Evolutionary conservation across 2,329 filamentous ascomycete genomes (phyloP).

Genomic region (Pseudopithomyces maydicus): DNA sequence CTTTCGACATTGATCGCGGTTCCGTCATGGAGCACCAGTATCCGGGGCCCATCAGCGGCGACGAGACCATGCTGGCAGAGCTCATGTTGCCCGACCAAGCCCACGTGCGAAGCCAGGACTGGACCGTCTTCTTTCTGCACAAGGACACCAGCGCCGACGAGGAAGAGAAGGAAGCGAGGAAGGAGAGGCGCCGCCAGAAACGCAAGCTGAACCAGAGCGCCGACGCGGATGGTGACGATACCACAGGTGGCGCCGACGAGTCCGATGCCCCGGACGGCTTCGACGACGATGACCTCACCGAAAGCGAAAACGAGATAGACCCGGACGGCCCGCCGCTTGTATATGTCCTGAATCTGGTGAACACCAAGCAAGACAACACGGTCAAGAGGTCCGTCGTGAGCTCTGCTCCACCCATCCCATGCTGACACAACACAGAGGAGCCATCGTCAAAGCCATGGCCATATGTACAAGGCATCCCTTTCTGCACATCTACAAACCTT

Average conservation of each 20-base stretch:
- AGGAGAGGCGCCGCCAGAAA: conserved; percentile 60
- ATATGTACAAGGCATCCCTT: conserved; percentile 98
- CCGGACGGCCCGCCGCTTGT: conserved; percentile 88
- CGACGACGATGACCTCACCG: conserved; percentile 51
- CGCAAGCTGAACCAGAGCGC: conserved; percentile 51
- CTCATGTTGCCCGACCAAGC: conserved; percentile 98
- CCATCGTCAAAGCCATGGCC: conserved; percentile 96
- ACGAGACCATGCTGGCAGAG: conserved; percentile 97
- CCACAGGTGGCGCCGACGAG: conserved; percentile 25
- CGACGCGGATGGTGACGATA: conserved; percentile 50
- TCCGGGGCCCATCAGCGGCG: conserved; percentile 89
- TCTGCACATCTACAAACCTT: conserved; percentile 97
- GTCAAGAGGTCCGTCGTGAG: conserved; percentile 66
- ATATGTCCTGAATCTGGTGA: conserved; percentile 96
- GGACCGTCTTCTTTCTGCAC: conserved; percentile 99
- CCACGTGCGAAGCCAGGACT: conserved; percentile 92
- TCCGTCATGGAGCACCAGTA: conserved; percentile 99
- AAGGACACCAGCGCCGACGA: conserved; percentile 90
- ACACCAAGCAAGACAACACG: conserved; percentile 94
- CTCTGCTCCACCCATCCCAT: background rate
- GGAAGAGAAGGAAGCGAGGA: conserved; percentile 65
- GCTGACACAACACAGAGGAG: conserved; percentile 65
- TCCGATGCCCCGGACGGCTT: conserved; percentile 43
- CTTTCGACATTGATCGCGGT: conserved; percentile 94
- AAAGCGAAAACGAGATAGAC: conserved; percentile 59